Evolutionary conservation across 768 basidiomycete species (phyloP).

Genomic region (Boletus patriciae): DNA sequence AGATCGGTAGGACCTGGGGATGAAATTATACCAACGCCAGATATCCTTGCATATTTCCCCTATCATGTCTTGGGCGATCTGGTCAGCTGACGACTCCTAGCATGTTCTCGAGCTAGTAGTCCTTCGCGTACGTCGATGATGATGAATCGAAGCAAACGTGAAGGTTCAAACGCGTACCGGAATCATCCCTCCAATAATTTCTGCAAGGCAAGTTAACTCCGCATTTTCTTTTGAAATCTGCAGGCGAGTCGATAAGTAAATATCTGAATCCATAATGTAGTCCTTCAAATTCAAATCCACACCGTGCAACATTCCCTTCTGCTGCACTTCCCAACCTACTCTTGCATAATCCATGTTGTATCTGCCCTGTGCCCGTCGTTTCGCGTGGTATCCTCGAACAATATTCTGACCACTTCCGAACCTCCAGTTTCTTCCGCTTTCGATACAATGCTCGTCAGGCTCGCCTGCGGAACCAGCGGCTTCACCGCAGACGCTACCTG

Average conservation of each 20-base stretch:
- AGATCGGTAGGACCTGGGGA: too few species aligned
- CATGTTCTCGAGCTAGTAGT: too few species aligned
- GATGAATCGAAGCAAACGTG: neutral
- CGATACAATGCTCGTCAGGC: conserved; percentile 51
- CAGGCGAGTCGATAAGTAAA: neutral
- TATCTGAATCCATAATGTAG: neutral
- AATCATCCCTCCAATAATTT: neutral
- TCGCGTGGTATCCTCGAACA: conserved; percentile 17
- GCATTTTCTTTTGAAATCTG: neutral
- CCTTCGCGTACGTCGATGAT: too few species aligned
- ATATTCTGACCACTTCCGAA: conserved; percentile 42
- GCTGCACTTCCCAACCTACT: neutral
- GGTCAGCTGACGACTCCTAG: too few species aligned
- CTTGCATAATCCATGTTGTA: neutral
- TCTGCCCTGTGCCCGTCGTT: too few species aligned
- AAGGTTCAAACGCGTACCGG: neutral
- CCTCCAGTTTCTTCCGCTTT: conserved; percentile 45
- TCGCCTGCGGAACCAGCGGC: conserved; percentile 59
- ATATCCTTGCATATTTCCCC: too few species aligned
- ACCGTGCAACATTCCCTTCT: neutral
- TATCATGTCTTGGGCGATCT: too few species aligned
- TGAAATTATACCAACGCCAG: too few species aligned
- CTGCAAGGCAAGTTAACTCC: neutral
- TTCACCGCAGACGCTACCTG: conserved; percentile 65
- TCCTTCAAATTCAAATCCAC: neutral